Percentiles rank a stretch among this genome's conserved stretches.
Conservation (phyloP, 1,284 basidiomycete genomes). For the Ceratobasidium sp. region DNA sequence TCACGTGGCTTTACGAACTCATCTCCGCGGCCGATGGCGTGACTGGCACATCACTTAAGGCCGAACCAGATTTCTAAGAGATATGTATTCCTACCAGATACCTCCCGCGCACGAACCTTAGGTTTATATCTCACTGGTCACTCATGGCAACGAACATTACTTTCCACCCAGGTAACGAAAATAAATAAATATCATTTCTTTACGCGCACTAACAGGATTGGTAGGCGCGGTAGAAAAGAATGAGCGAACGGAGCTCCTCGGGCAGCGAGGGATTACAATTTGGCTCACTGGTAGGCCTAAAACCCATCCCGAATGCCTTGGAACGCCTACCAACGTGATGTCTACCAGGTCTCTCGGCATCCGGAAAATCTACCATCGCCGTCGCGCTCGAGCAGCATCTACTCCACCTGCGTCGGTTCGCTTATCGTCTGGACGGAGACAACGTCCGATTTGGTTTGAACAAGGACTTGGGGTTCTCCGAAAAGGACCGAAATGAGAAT, state of each 20-base stretch:
- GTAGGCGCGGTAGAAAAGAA: conserved; percentile 77
- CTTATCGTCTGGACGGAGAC: conserved; percentile 96
- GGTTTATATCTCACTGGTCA: background rate
- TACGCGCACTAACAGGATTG: conserved; percentile 9
- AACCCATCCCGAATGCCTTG: conserved; percentile 58
- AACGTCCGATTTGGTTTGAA: conserved; percentile 98
- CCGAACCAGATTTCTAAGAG: no score
- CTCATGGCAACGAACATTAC: conserved; percentile 89
- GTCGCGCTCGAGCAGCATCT: conserved; percentile 98
- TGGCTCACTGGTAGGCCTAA: conserved; percentile 97
- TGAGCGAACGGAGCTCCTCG: conserved; percentile 77
- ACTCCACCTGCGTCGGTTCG: conserved; percentile 85
- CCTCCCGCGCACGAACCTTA: no score
- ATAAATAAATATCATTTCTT: background rate
- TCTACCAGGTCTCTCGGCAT: conserved; percentile 42
- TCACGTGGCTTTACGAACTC: no score
- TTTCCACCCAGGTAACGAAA: conserved; percentile 74
- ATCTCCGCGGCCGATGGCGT: no score
- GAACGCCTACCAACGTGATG: no score
- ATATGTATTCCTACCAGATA: no score
- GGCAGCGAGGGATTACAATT: conserved; percentile 89
- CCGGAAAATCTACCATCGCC: conserved; percentile 86
- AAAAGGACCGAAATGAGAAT: conserved; percentile 95
- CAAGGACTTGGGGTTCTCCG: conserved; percentile 98
- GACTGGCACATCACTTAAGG: no score